These are phyloP conservation scores for Oryza longistaminata DNA, from an alignment of 176 grass and related monocot species.

Conservation along the genomic window DNA sequence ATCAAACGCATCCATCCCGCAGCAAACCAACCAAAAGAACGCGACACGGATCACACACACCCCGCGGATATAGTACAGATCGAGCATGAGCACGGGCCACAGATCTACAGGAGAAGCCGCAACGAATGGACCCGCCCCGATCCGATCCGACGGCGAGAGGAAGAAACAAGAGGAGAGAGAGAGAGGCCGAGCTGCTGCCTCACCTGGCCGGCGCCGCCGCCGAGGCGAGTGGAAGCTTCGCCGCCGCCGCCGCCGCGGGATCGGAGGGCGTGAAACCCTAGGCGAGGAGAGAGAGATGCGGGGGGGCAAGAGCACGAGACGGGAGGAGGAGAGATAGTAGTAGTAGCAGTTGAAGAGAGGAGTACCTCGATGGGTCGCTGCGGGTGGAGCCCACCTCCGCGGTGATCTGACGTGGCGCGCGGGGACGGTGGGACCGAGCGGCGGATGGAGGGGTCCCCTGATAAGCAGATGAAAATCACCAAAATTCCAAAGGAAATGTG, in stretches of 20 bases:
- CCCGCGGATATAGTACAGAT: background rate
- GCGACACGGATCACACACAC: background rate
- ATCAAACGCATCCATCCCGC: too few species aligned
- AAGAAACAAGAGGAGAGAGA: background rate
- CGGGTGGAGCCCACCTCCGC: too few species aligned
- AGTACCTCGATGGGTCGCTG: too few species aligned
- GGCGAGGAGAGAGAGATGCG: background rate
- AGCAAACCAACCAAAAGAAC: background rate
- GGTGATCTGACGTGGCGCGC: too few species aligned
- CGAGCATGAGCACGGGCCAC: background rate
- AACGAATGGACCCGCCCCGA: background rate
- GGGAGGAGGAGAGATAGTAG: too few species aligned
- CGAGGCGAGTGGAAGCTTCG: constrained; percentile 4
- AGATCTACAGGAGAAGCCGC: constrained; percentile 14
- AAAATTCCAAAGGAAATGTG: too few species aligned
- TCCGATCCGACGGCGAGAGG: background rate
- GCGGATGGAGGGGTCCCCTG: too few species aligned
- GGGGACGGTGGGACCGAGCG: too few species aligned
- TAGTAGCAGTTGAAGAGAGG: too few species aligned
- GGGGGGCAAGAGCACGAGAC: too few species aligned
- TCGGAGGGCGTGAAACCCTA: constrained; percentile 34
- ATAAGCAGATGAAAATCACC: too few species aligned
- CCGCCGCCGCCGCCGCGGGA: constrained; percentile 15
- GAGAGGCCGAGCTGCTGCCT: background rate
- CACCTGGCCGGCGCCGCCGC: constrained; percentile 37